Conservation (phyloP, 106 monocot species). For the Apostasia shenzhenica region DNA sequence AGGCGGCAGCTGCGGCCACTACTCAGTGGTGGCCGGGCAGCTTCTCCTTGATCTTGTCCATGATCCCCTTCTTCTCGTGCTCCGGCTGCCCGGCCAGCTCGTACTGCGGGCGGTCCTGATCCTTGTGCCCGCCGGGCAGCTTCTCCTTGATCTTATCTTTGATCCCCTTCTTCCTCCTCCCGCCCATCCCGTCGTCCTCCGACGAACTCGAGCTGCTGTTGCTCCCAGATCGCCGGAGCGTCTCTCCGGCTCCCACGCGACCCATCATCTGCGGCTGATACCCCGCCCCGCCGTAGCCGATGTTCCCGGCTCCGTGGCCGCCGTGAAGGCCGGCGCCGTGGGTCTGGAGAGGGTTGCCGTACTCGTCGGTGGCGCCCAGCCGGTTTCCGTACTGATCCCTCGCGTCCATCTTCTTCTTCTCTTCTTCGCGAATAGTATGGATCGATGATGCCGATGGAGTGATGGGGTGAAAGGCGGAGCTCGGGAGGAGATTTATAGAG, state of each 20-base stretch:
- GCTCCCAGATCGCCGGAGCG: conserved; percentile 11
- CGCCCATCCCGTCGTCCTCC: conserved; percentile 23
- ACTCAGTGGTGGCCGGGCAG: conserved; percentile 4
- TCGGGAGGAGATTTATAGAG: not conserved
- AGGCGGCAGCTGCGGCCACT: too few species aligned
- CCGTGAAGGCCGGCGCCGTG: not conserved
- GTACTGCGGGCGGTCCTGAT: not conserved
- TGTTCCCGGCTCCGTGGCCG: not conserved
- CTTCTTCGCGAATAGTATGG: not conserved
- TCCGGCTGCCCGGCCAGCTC: not conserved
- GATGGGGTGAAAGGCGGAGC: too few species aligned
- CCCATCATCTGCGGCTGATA: not conserved
- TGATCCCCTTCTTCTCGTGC: conserved; percentile 8
- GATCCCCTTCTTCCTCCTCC: conserved; percentile 23
- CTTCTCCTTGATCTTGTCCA: conserved; percentile 11
- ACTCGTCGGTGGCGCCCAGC: not conserved
- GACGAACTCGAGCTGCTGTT: conserved; percentile 9
- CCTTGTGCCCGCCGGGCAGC: conserved; percentile 13
- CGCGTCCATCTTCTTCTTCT: not conserved
- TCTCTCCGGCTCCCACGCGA: not conserved
- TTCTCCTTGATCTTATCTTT: conserved; percentile 31
- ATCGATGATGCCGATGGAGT: not conserved
- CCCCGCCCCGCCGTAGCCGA: not conserved
- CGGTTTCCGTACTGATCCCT: conserved; percentile 2
- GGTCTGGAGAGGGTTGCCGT: conserved; percentile 2